Evolutionary conservation across 495 filamentous ascomycete species (phyloP), one percentile per base, ranked within the genome.

Genomic region (Xylaria nigripes): DNA sequence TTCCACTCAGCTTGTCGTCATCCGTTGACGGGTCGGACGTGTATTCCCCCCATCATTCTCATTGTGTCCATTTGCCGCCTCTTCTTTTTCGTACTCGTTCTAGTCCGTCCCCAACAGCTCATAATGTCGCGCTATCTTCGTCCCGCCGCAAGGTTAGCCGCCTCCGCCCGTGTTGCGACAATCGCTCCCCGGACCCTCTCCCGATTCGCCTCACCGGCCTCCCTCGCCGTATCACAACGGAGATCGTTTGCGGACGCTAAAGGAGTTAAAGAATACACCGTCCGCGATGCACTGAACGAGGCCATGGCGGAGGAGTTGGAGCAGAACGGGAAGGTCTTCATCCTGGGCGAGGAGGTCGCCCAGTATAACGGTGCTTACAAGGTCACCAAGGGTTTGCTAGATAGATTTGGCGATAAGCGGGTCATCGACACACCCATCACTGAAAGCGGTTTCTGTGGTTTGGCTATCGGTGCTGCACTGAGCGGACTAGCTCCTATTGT

Each of bases 351-450:
- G 77, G 93, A 98, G 76, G 94, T 98, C 57, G 93, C 93, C 62
- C 93, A 98, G 75, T 98, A 97, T 75, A 96, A 98, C 71, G 93
- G 93, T 78, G 93, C 93, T 62, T 98, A 98, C 84, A 98, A 98
- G 74, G 91, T 98, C 68, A 97, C 93, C 45, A 94, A 93, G 80
- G 94, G 94, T 48, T 80, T 98, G 46, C 70, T 97, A 63, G 93
- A 98, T 72, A 86, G 93, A 59, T 98, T 98, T 69, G 93, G 93
- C 59, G 90, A 95, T 24, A 96, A 92, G 82, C 81, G 93, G 58
- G 87, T 98, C 63, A 97, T 98, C 70, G 93, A 98, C 74, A 95
- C 86, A 56, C 93, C 93, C 61, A 98, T 98, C 75, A 98, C 93
- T 43, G 93, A 98, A 74, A 89, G 86, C 57, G 93, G 93, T 58